A percentile compares a stretch with the other conserved stretches of the same genome.
Evolutionary conservation across 208 protist species (phyloP).

Genomic region (Leptomonas pyrrhocoris): DNA sequence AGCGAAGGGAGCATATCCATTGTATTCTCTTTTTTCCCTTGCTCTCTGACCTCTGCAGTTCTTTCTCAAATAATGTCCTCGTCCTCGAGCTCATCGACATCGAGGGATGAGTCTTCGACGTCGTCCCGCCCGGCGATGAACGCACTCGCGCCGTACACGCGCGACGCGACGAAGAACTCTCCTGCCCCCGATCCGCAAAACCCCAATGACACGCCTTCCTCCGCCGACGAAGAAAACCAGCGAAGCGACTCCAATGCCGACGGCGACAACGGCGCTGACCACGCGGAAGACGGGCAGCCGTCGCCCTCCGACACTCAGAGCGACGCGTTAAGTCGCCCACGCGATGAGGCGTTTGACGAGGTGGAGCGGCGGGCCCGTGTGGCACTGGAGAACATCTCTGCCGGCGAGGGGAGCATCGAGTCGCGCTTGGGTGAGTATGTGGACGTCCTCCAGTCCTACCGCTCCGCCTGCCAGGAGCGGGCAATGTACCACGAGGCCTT

Average conservation of each 20-base stretch:
- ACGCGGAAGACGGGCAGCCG: not conserved
- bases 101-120: not conserved
- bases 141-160: constrained; percentile 23
- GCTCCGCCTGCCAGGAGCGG: constrained; percentile 76
- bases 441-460: constrained; percentile 74
- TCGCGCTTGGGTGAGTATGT: constrained; percentile 55
- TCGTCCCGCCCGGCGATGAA: constrained; percentile 12
- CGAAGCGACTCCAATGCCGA: not conserved
- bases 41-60: not conserved
- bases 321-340: constrained; percentile 17
- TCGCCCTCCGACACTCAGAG: not conserved
- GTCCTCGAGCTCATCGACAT: constrained; percentile 7
- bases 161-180: not conserved
- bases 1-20: too few relatives aligned
- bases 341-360: constrained; percentile 43
- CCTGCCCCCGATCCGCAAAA: not conserved
- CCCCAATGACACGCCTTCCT: not conserved
- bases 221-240: not conserved
- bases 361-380: constrained; percentile 65
- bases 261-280: not conserved
- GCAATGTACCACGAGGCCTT: constrained; percentile 92
- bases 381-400: constrained; percentile 76
- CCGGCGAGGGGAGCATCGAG: constrained; percentile 48
- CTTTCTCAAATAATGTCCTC: not conserved
- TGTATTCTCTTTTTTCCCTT: constrained; percentile 14